Conservation (phyloP, 2,329 filamentous ascomycete species). For the Mycogone perniciosa region DNA sequence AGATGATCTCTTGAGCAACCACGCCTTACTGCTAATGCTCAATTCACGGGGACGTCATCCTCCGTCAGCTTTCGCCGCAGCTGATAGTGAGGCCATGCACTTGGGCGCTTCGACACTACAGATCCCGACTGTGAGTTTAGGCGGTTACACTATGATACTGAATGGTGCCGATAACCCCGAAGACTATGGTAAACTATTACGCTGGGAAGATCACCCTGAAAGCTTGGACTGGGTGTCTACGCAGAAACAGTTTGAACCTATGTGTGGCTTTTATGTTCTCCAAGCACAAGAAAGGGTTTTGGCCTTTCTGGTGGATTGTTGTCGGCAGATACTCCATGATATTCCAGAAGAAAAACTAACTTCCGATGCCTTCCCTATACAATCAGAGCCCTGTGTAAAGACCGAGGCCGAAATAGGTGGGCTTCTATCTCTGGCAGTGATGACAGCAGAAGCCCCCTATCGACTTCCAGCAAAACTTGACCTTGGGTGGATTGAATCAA, state of each 20-base stretch:
- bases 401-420: slow-evolving; percentile 24
- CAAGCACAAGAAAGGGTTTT: slow-evolving; percentile 44
- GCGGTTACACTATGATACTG: slow-evolving; percentile 29
- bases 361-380: slow-evolving; percentile 24
- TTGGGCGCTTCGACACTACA: slow-evolving; percentile 22
- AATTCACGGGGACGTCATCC: slow-evolving; percentile 43
- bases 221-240: slow-evolving; percentile 31
- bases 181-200: slow-evolving; percentile 32
- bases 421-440: slow-evolving; percentile 31
- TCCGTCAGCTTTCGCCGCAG: slow-evolving; percentile 41
- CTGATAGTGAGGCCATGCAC: slow-evolving; percentile 33
- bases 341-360: slow-evolving; percentile 28
- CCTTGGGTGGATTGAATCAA: slow-evolving; percentile 34
- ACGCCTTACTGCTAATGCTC: slow-evolving; percentile 42
- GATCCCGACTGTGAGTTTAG: slow-evolving; percentile 23
- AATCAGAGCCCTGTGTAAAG: slow-evolving; percentile 31
- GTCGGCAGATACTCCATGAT: slow-evolving; percentile 45
- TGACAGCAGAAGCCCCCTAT: slow-evolving; percentile 48
- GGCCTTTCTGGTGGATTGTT: slow-evolving; percentile 43
- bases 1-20: slow-evolving; percentile 44
- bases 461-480: slow-evolving; percentile 41
- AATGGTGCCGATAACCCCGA: slow-evolving; percentile 20
- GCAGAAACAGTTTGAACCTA: slow-evolving; percentile 33
- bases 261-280: slow-evolving; percentile 43
- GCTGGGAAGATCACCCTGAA: slow-evolving; percentile 29